Evolutionary conservation across 2,329 filamentous ascomycete genomes (phyloP), one percentile per base, ranked within the genome.

Genomic region (Sporothrix brasiliensis): DNA sequence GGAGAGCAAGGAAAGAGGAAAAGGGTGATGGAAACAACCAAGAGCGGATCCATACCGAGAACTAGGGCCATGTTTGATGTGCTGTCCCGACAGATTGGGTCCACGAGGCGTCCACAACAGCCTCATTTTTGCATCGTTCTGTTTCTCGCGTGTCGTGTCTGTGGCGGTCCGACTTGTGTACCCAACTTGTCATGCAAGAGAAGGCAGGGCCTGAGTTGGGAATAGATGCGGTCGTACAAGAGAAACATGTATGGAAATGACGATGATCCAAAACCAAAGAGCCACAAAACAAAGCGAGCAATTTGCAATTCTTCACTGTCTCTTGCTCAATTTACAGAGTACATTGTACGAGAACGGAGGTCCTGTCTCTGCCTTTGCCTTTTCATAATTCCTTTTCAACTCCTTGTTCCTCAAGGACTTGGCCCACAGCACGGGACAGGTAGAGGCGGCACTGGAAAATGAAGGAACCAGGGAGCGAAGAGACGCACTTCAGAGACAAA

Each of bases 81-180:
- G 70, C 67, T 69, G 70, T 69, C 67, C 70, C 70, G 60, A 60
- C 58, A 69, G 67, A 53, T n/a, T 71, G 69, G 69, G 65, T 61
- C 56, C 44, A 56, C 16, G 14, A 67, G 21, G 24, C 39, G 61
- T 50, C 61, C 61, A 65, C 61, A 50, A 34, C 61, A 65, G 21
- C 44, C 44, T 50, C 61, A 16, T 34, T 50, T 50, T 65, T 30
- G 58, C 7, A 47, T 44, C 21, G 6, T 19, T 0, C 2, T 27
- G 4, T 47, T 14, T 61, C 58, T 58, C 16, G 27, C 53, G 27
- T 34, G 30, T 39, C 49, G 4, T 39, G 3, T 39, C 3, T 24
- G 10, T 24, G 39, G 24, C n/a, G 4, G 14, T 13, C n/a, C 19
- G 30, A 10, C 13, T 16, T 27, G 61, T 65, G 61, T 34, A 34